phyloP scores from a whole-genome alignment of 2,329 filamentous ascomycete species.

The Pseudogymnoascus sp. region DNA sequence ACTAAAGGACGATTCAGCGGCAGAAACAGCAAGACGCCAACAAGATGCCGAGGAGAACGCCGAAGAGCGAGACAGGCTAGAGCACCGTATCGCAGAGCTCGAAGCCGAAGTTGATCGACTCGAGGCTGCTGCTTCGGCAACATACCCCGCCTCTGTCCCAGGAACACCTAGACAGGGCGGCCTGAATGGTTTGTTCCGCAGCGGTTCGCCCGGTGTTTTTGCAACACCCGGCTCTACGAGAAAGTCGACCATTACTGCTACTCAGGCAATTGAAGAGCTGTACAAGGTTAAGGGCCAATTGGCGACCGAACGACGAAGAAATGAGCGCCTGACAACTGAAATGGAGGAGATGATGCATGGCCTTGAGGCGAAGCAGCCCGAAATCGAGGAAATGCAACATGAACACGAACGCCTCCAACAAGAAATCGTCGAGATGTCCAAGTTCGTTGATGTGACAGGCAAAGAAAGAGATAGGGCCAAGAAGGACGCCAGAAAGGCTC shows the following conservation, averaged over 20 bases:
- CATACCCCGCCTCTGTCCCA: constrained; percentile 35
- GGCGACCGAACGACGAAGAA: constrained; percentile 64
- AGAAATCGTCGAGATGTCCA: constrained; percentile 78
- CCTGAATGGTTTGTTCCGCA: constrained; percentile 45
- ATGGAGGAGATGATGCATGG: constrained; percentile 81
- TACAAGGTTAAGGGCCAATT: constrained; percentile 65
- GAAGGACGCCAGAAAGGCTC: constrained; percentile 70
- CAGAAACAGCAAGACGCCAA: constrained; percentile 44
- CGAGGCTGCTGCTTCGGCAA: constrained; percentile 42
- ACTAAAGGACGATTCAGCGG: constrained; percentile 53
- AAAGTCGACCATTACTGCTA: constrained; percentile 49
- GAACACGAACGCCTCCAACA: constrained; percentile 73
- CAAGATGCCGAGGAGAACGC: constrained; percentile 49
- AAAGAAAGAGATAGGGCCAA: constrained; percentile 71
- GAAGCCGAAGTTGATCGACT: constrained; percentile 55
- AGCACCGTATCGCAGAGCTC: constrained; percentile 55
- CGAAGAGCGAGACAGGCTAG: constrained; percentile 51
- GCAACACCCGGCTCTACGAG: constrained; percentile 50
- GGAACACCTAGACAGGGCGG: constrained; percentile 46
- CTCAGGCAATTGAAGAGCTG: constrained; percentile 55
- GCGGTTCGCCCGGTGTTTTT: constrained; percentile 48
- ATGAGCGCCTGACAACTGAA: constrained; percentile 64
- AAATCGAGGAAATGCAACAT: constrained; percentile 74
- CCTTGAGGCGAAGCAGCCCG: constrained; percentile 77
- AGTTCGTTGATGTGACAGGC: constrained; percentile 72